A percentile compares a stretch with the other conserved stretches of the same genome.
Evolutionary conservation across 768 basidiomycete species (phyloP).

Genomic region (Lactarius quietus): DNA sequence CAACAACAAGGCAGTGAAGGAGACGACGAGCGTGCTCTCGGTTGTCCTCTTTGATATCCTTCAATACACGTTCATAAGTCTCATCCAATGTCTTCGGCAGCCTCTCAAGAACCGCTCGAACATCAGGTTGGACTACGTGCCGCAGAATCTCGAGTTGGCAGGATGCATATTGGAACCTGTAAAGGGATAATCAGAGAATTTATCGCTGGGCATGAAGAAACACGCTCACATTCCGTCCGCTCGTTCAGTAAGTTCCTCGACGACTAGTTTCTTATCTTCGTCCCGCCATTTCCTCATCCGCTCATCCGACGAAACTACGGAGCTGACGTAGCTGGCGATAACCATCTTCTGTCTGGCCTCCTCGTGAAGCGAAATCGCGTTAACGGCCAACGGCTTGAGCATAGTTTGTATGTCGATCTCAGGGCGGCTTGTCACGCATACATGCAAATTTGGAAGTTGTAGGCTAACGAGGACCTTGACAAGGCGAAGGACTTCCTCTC

Average conservation of each 20-base stretch:
- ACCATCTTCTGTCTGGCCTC: too few species aligned
- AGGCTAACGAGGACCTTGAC: not conserved
- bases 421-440: not conserved
- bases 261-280: too few species aligned
- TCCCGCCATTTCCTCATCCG: too few species aligned
- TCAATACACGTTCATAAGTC: slow-evolving; percentile 1
- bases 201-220: not conserved
- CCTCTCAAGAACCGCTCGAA: not conserved
- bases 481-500: not conserved
- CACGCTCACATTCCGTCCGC: too few species aligned
- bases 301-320: too few species aligned
- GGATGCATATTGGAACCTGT: not conserved
- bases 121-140: not conserved
- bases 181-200: not conserved
- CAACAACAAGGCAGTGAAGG: slow-evolving; percentile 8
- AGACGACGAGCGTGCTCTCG: slow-evolving; percentile 4
- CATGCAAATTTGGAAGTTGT: not conserved
- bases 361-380: too few species aligned
- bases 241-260: too few species aligned
- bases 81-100: slow-evolving; percentile 2
- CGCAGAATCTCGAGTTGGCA: not conserved
- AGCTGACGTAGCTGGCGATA: too few species aligned
- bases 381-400: too few species aligned
- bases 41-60: not conserved
- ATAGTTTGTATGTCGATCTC: not conserved